Evolutionary conservation across 2,329 filamentous ascomycete species (phyloP).

Genomic region (Botrytis elliptica): DNA sequence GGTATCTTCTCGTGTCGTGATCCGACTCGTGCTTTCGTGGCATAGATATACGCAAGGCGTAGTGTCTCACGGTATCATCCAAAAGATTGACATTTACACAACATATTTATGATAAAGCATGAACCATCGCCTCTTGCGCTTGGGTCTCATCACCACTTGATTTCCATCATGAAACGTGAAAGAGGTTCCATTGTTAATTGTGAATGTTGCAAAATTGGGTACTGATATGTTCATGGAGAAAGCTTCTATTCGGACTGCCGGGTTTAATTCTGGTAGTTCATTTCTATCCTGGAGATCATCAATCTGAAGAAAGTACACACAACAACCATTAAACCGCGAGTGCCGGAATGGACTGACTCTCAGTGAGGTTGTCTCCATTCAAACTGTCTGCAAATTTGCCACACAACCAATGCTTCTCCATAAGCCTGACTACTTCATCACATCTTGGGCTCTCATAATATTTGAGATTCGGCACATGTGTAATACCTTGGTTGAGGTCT

Average conservation of each 20-base stretch:
- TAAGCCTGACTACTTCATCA: neutral
- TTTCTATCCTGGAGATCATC: neutral
- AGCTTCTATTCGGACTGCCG: neutral
- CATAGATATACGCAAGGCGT: neutral
- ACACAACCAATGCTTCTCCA: neutral
- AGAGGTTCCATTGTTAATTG: neutral
- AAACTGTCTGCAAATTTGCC: neutral
- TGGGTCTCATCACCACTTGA: neutral
- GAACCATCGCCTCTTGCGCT: neutral
- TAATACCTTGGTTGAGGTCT: neutral
- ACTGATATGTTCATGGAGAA: neutral
- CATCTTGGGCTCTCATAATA: neutral
- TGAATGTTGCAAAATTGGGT: neutral
- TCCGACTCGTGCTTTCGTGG: constrained; percentile 1
- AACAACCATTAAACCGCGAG: neutral
- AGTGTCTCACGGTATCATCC: neutral
- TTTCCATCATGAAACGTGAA: neutral
- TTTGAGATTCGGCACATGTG: neutral
- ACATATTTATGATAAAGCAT: neutral
- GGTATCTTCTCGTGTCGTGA: neutral
- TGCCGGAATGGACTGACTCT: neutral
- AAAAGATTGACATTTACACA: neutral
- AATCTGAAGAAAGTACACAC: neutral
- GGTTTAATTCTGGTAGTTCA: neutral
- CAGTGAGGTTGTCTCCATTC: neutral